These are phyloP conservation scores for Camellia sinensis DNA, from an alignment of 148 eudicot genomes.

Conservation along the genomic window DNA sequence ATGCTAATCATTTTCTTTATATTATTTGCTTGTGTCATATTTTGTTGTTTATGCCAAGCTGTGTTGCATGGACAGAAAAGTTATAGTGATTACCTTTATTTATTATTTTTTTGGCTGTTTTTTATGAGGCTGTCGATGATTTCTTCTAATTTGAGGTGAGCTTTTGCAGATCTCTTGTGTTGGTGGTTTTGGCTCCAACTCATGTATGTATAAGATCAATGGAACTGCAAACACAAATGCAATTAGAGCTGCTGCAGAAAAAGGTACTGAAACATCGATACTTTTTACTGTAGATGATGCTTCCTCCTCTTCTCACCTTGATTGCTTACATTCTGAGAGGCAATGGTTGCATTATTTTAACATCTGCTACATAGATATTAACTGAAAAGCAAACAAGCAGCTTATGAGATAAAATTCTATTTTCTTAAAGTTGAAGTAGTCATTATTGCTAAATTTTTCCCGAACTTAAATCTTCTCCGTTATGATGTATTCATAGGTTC, in stretches of 20 bases:
- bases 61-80: background rate
- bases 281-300: background rate
- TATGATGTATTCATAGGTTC: background rate
- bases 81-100: too few relatives aligned
- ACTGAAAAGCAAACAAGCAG: too few relatives aligned
- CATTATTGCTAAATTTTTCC: background rate
- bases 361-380: too few relatives aligned
- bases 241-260: conserved; percentile 75
- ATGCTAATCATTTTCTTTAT: background rate
- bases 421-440: background rate
- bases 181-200: conserved; percentile 88
- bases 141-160: background rate
- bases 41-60: background rate
- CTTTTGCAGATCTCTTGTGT: conserved; percentile 76
- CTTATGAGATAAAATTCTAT: background rate
- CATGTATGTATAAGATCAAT: conserved; percentile 81
- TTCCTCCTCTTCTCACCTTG: background rate
- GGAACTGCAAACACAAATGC: conserved; percentile 92
- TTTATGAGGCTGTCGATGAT: background rate
- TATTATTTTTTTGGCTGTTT: background rate
- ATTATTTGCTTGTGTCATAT: background rate
- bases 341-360: background rate
- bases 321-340: background rate
- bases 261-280: conserved; percentile 35
- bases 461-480: background rate